A percentile compares a stretch with the other conserved stretches of the same genome.
phyloP scores from a whole-genome alignment of 139 green algal genomes.

The Chlorella vulgaris region DNA sequence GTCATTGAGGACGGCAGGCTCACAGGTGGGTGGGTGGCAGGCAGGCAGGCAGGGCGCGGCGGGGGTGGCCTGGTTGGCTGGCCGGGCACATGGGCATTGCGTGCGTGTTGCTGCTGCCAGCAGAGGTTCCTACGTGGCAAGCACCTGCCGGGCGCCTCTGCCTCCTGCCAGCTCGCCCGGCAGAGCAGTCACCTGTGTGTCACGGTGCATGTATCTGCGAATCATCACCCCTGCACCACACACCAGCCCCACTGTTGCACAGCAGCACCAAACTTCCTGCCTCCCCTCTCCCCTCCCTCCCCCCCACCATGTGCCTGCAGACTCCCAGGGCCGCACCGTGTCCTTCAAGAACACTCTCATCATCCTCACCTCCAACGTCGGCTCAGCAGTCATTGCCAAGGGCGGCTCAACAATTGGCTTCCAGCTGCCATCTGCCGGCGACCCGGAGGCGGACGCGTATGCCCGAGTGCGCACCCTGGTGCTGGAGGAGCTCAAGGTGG shows the following conservation, averaged over 20 bases:
- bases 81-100: no score
- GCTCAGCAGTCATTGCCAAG: constrained; percentile 65
- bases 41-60: background rate
- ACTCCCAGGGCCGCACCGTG: constrained; percentile 66
- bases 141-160: no score
- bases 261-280: background rate
- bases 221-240: no score
- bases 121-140: no score
- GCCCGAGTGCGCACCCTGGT: constrained; percentile 64
- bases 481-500: constrained; percentile 77
- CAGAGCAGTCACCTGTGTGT: no score
- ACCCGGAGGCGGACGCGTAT: constrained; percentile 56
- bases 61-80: no score
- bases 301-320: background rate
- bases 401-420: constrained; percentile 75
- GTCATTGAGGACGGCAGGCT: constrained; percentile 95
- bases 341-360: constrained; percentile 84
- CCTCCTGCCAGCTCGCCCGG: no score
- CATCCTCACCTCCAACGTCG: constrained; percentile 84
- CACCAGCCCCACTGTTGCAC: no score
- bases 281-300: no score
- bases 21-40: constrained; percentile 54
- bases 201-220: no score
- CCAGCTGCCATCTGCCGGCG: constrained; percentile 36
- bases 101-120: no score